Percentiles rank a stretch among this genome's conserved stretches.
Evolutionary conservation across 345 rosid species (phyloP).

Genomic region (Orychophragmus violaceus): DNA sequence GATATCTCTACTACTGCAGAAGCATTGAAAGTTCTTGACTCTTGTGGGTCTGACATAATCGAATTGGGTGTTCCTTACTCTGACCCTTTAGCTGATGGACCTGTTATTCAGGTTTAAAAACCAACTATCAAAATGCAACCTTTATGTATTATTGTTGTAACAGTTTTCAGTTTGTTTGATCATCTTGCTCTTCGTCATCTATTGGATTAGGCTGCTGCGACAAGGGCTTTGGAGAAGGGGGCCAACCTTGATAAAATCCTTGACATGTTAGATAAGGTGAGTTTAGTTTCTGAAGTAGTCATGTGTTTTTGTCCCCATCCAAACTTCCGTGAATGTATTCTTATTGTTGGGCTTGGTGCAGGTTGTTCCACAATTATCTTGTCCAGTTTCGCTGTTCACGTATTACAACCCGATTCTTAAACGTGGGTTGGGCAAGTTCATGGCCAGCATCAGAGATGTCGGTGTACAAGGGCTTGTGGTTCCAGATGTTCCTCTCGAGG

Average conservation of each 20-base stretch:
- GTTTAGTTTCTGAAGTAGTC: background rate
- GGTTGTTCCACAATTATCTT: slow-evolving; percentile 76
- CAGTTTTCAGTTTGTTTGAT: slow-evolving; percentile 2
- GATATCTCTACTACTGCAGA: slow-evolving; percentile 87
- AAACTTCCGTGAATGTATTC: background rate
- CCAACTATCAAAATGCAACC: background rate
- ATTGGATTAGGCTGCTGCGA: slow-evolving; percentile 70
- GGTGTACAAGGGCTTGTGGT: slow-evolving; percentile 90
- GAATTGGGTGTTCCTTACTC: slow-evolving; percentile 87
- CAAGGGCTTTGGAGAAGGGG: slow-evolving; percentile 69
- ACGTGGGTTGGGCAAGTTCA: slow-evolving; percentile 69
- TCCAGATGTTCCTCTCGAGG: slow-evolving; percentile 98
- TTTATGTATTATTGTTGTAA: background rate
- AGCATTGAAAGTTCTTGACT: slow-evolving; percentile 74
- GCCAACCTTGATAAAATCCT: slow-evolving; percentile 57
- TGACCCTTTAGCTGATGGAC: slow-evolving; percentile 96
- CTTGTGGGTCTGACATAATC: slow-evolving; percentile 79
- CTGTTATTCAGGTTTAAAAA: slow-evolving; percentile 76
- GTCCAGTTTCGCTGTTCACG: slow-evolving; percentile 70
- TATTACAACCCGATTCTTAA: slow-evolving; percentile 87
- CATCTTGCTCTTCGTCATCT: background rate
- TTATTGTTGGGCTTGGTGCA: slow-evolving; percentile 27
- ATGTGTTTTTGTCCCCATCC: background rate
- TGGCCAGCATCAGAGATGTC: slow-evolving; percentile 54
- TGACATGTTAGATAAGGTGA: slow-evolving; percentile 81